These are phyloP conservation scores for Volvariella volvacea DNA, from an alignment of 1,284 basidiomycete genomes.

Conservation along the genomic window DNA sequence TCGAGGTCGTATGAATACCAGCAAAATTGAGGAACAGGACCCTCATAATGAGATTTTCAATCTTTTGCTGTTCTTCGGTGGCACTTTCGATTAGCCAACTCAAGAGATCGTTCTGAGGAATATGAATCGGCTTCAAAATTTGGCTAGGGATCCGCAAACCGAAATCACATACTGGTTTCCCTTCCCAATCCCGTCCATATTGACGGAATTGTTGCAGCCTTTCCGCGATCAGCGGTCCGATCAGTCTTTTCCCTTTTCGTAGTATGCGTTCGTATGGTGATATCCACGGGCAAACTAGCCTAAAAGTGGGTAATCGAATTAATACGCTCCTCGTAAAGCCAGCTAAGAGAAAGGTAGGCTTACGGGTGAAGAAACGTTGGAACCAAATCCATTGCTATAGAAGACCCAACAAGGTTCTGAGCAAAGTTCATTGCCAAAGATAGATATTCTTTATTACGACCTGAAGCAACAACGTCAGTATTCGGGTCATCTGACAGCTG, in stretches of 20 bases:
- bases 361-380: conserved; percentile 34
- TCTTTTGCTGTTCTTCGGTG: conserved; percentile 8
- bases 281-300: conserved; percentile 12
- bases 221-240: conserved; percentile 16
- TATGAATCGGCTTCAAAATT: not conserved
- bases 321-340: not conserved
- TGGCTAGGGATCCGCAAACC: not conserved
- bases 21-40: conserved; percentile 9
- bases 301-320: conserved; percentile 3
- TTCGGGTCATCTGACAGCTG: not conserved
- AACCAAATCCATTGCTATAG: conserved; percentile 22
- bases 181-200: conserved; percentile 16
- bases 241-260: conserved; percentile 11
- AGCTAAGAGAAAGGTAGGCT: conserved; percentile 7
- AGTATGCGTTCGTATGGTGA: conserved; percentile 8
- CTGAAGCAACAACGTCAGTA: conserved; percentile 17
- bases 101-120: conserved; percentile 13
- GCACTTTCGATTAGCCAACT: conserved; percentile 17
- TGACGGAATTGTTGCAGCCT: conserved; percentile 13
- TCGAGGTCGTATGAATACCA: conserved; percentile 12
- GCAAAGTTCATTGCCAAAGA: conserved; percentile 27
- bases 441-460: conserved; percentile 31
- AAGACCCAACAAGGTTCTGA: conserved; percentile 20
- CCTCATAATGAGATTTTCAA: conserved; percentile 11
- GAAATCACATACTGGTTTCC: conserved; percentile 12